Evolutionary conservation across 192 early-diverging fungal genomes (phyloP).

Genomic region (Coemansia sp.): DNA sequence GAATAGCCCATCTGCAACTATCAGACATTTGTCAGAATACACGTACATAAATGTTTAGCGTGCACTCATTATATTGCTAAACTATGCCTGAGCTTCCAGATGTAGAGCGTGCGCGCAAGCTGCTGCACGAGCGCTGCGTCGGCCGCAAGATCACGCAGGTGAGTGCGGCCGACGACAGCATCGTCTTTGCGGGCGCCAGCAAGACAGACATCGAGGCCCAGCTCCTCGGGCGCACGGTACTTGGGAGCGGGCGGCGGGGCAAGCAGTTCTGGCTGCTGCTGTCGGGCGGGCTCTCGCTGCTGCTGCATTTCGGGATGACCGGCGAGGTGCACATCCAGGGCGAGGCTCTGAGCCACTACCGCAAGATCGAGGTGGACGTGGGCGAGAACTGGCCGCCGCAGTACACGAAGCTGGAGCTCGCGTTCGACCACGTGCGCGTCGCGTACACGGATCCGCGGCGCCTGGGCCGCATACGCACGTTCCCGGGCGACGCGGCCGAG

Average conservation of each 20-base stretch:
- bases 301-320: constrained; percentile 79
- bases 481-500: constrained; percentile 51
- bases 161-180: constrained; percentile 49
- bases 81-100: constrained; percentile 78
- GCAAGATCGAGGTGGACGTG: constrained; percentile 18
- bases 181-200: constrained; percentile 44
- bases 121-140: constrained; percentile 55
- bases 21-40: background rate
- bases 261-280: constrained; percentile 66
- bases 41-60: background rate
- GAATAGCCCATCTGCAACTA: too few species aligned
- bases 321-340: constrained; percentile 45
- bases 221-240: constrained; percentile 53
- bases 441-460: constrained; percentile 70
- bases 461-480: constrained; percentile 63
- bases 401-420: constrained; percentile 64
- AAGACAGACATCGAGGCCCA: constrained; percentile 21
- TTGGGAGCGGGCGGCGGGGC: constrained; percentile 67
- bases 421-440: constrained; percentile 26
- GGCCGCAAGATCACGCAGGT: constrained; percentile 53
- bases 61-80: background rate
- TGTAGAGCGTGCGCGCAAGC: constrained; percentile 65
- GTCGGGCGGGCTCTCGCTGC: constrained; percentile 18
- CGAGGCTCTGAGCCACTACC: constrained; percentile 18
- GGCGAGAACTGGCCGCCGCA: constrained; percentile 48